phyloP scores from a whole-genome alignment of 2,329 filamentous ascomycete species.

The Elsinoe arachidis region DNA sequence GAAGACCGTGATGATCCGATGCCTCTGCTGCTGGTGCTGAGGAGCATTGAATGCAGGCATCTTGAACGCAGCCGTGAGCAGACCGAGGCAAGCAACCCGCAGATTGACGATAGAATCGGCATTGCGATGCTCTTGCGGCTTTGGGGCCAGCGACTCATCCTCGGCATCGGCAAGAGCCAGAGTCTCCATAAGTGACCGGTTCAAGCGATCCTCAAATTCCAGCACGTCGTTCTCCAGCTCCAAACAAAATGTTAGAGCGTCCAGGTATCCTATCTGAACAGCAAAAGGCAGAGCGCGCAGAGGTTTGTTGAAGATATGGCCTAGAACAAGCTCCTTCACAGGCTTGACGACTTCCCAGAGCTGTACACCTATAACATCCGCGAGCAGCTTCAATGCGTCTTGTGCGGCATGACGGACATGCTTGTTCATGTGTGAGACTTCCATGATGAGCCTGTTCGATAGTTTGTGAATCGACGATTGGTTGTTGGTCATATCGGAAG shows the following conservation, averaged over 20 bases:
- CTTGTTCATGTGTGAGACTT: slow-evolving; percentile 91
- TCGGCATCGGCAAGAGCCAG: slow-evolving; percentile 88
- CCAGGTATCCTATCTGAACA: slow-evolving; percentile 96
- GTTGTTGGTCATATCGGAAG: slow-evolving; percentile 64
- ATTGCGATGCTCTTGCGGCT: slow-evolving; percentile 89
- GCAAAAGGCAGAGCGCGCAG: slow-evolving; percentile 85
- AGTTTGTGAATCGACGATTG: slow-evolving; percentile 63
- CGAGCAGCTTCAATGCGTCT: slow-evolving; percentile 69
- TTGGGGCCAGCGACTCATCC: slow-evolving; percentile 85
- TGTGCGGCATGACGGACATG: slow-evolving; percentile 86
- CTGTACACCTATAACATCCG: slow-evolving; percentile 65
- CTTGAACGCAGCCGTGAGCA: slow-evolving; percentile 85
- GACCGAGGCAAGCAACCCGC: slow-evolving; percentile 83
- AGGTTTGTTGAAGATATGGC: slow-evolving; percentile 91
- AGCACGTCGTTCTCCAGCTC: slow-evolving; percentile 82
- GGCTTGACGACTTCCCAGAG: slow-evolving; percentile 83
- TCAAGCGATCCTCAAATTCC: slow-evolving; percentile 83
- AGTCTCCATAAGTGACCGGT: slow-evolving; percentile 84
- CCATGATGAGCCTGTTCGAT: slow-evolving; percentile 75
- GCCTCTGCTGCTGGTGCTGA: slow-evolving; percentile 50
- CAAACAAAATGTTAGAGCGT: slow-evolving; percentile 93
- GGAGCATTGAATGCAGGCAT: slow-evolving; percentile 84
- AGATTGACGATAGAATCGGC: slow-evolving; percentile 88
- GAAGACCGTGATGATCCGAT: slow-evolving; percentile 78
- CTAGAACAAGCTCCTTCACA: slow-evolving; percentile 80